phyloP scores from a whole-genome alignment of 2,329 filamentous ascomycete genomes.

The Diaporthe caulivora region DNA sequence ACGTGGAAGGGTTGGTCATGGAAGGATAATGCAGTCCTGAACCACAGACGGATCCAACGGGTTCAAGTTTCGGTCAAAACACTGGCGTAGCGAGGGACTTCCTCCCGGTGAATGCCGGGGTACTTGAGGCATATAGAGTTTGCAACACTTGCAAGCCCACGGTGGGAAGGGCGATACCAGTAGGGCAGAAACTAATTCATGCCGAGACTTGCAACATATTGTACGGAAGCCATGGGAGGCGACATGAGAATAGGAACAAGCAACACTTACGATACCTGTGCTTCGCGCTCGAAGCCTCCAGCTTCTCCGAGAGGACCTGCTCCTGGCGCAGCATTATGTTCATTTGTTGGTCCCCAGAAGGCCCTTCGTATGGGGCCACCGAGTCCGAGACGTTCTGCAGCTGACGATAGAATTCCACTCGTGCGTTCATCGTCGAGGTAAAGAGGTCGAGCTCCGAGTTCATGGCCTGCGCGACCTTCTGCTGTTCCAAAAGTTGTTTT shows the following conservation, averaged over 20 bases:
- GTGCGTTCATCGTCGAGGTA: constrained; percentile 82
- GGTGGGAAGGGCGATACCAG: not conserved
- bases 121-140: not conserved
- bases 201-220: not conserved
- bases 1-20: not conserved
- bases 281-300: constrained; percentile 77
- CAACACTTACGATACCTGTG: constrained; percentile 74
- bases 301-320: constrained; percentile 64
- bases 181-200: not conserved
- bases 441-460: constrained; percentile 83
- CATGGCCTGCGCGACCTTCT: constrained; percentile 59
- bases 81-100: not conserved
- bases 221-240: not conserved
- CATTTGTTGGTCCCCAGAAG: constrained; percentile 64
- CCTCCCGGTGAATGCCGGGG: not conserved
- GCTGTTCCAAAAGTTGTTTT: constrained; percentile 63
- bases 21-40: too few species aligned
- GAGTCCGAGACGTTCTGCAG: constrained; percentile 92
- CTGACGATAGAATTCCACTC: constrained; percentile 91
- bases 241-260: not conserved
- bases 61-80: not conserved
- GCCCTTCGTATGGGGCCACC: constrained; percentile 79
- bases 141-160: not conserved
- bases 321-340: constrained; percentile 60
- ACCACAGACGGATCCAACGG: not conserved